These are phyloP conservation scores for Zymoseptoria ardabiliae DNA, from an alignment of 2,329 filamentous ascomycete species.

Conservation along the genomic window DNA sequence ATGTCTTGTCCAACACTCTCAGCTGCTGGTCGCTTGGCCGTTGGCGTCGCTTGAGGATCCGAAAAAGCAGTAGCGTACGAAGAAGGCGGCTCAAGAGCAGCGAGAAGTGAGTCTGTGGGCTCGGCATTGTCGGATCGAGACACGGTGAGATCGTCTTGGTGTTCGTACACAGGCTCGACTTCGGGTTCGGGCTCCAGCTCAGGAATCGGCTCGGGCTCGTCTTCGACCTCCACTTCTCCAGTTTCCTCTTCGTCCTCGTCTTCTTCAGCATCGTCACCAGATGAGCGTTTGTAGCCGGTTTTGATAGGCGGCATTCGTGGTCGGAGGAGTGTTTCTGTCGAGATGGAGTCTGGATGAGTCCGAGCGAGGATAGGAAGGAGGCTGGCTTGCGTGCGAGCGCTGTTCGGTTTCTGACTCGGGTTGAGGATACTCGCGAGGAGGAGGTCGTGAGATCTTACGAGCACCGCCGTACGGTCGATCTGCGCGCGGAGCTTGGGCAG, in stretches of 20 bases:
- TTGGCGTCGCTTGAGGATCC: slow-evolving; percentile 3
- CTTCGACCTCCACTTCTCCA: slow-evolving; percentile 7
- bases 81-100: slow-evolving; percentile 12
- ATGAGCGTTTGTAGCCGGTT: slow-evolving; percentile 11
- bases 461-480: slow-evolving; percentile 73
- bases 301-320: slow-evolving; percentile 41
- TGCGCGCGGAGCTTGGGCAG: slow-evolving; percentile 65
- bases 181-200: slow-evolving; percentile 1
- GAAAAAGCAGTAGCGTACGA: slow-evolving; percentile 8
- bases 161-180: slow-evolving; percentile 7
- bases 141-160: slow-evolving; percentile 6
- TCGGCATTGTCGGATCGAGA: slow-evolving; percentile 4
- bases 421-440: slow-evolving; percentile 80
- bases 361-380: slow-evolving; percentile 72
- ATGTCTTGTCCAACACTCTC: slow-evolving; percentile 2
- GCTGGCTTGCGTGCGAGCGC: slow-evolving; percentile 49
- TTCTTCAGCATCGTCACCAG: slow-evolving; percentile 12
- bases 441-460: slow-evolving; percentile 60
- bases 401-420: slow-evolving; percentile 50
- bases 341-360: slow-evolving; percentile 54
- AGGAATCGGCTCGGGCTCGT: too few relatives aligned
- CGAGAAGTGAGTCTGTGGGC: slow-evolving; percentile 4
- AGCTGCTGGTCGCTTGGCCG: slow-evolving; percentile 7
- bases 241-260: slow-evolving; percentile 13
- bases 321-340: slow-evolving; percentile 63